Evolutionary conservation across 1,139 yeast genomes (phyloP).

Genomic region (Suhomyces bokatorum): DNA sequence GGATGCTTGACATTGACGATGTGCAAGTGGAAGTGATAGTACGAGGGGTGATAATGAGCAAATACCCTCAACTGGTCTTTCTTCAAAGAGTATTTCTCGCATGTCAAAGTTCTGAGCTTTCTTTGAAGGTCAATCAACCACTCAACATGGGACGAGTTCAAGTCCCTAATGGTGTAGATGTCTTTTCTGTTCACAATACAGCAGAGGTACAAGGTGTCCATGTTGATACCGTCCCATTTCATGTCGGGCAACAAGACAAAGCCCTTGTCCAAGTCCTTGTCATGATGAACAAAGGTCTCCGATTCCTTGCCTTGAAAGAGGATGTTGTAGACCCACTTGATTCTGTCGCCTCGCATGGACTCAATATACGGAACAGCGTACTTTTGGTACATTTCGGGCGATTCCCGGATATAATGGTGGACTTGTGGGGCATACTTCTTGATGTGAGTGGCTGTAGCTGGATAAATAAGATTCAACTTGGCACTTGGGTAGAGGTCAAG

Average conservation of each 20-base stretch:
- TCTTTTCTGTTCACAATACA: slow-evolving; percentile 74
- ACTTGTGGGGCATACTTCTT: slow-evolving; percentile 65
- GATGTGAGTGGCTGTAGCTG: slow-evolving; percentile 87
- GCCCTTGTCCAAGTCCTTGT: slow-evolving; percentile 55
- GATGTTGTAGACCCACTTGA: slow-evolving; percentile 91
- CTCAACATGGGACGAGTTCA: slow-evolving; percentile 56
- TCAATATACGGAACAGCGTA: slow-evolving; percentile 75
- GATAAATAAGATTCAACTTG: slow-evolving; percentile 77
- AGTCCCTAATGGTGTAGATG: slow-evolving; percentile 75
- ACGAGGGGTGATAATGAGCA: slow-evolving; percentile 93
- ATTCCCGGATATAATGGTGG: slow-evolving; percentile 66
- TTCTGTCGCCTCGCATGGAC: slow-evolving; percentile 71
- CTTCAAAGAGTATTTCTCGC: slow-evolving; percentile 37
- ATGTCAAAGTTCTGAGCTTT: slow-evolving; percentile 49
- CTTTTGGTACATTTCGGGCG: slow-evolving; percentile 68
- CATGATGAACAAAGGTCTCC: slow-evolving; percentile 69
- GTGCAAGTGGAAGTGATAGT: slow-evolving; percentile 92
- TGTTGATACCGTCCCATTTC: slow-evolving; percentile 86
- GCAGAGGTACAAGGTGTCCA: slow-evolving; percentile 73
- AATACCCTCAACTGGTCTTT: slow-evolving; percentile 65
- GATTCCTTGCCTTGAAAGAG: slow-evolving; percentile 80
- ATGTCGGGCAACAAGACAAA: slow-evolving; percentile 72
- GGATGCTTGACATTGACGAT: slow-evolving; percentile 75
- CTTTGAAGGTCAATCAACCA: slow-evolving; percentile 52
- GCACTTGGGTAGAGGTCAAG: slow-evolving; percentile 55